A percentile compares a stretch with the other conserved stretches of the same genome.
Conservation (phyloP, 768 basidiomycete genomes). For the Lactarius quietus region DNA sequence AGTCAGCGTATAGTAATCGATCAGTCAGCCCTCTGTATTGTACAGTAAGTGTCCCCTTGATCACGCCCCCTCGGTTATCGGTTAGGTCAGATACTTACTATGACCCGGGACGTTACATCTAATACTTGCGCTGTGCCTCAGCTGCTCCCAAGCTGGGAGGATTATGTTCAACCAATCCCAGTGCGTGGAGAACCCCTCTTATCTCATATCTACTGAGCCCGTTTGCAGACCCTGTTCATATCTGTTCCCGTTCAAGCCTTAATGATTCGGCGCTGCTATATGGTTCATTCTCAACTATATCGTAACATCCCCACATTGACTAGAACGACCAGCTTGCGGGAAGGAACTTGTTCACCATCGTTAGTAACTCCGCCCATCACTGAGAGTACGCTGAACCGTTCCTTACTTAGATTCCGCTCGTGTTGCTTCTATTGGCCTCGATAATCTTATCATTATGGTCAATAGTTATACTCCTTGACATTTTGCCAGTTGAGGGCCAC, state of each 20-base stretch:
- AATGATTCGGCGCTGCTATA: constrained; percentile 19
- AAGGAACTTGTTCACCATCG: constrained; percentile 9
- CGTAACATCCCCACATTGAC: not conserved
- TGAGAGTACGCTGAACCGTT: not conserved
- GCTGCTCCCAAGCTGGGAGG: not conserved
- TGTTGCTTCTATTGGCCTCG: constrained; percentile 5
- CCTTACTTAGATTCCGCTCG: constrained; percentile 2
- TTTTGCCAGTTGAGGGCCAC: no score
- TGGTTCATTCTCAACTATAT: constrained; percentile 4
- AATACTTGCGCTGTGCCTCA: not conserved
- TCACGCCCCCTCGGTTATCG: no score
- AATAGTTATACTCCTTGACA: not conserved
- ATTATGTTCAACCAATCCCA: constrained; percentile 1
- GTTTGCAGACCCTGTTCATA: no score
- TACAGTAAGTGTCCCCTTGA: no score
- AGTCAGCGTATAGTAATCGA: no score
- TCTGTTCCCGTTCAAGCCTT: no score
- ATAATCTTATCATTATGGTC: not conserved
- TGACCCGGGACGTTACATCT: no score
- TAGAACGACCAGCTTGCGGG: not conserved
- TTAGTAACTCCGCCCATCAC: no score
- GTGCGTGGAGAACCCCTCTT: no score
- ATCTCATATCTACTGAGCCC: no score
- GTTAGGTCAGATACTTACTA: no score
- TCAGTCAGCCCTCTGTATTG: no score